phyloP scores from a whole-genome alignment of 768 basidiomycete species.

The Leccinum barrowsii region DNA sequence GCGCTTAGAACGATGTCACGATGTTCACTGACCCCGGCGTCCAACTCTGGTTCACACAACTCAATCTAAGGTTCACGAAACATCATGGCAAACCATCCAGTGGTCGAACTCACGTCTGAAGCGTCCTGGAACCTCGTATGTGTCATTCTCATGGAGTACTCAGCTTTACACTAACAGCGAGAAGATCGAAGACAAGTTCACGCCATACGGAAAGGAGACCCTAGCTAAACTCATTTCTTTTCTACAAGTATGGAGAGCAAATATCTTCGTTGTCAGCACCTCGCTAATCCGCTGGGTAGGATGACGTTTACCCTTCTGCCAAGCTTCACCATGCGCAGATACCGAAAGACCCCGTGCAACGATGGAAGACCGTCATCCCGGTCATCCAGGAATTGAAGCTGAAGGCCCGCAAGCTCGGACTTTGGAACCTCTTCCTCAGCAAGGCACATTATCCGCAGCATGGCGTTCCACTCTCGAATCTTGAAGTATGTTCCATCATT shows the following conservation, averaged over 20 bases:
- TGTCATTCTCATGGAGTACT: conserved; percentile 2
- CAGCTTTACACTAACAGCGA: conserved; percentile 5
- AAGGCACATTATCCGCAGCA: conserved; percentile 88
- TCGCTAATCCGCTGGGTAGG: conserved; percentile 40
- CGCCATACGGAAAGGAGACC: conserved; percentile 82
- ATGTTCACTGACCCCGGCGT: not conserved
- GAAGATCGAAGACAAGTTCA: conserved; percentile 91
- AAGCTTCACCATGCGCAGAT: conserved; percentile 79
- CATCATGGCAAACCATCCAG: conserved; percentile 62
- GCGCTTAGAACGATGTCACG: not conserved
- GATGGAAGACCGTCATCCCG: conserved; percentile 84
- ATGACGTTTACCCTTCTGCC: conserved; percentile 82
- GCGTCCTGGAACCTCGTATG: conserved; percentile 85
- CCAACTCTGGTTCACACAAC: not conserved
- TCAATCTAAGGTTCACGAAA: not conserved
- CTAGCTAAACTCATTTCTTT: conserved; percentile 82
- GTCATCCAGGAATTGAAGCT: conserved; percentile 80
- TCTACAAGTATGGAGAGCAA: conserved; percentile 56
- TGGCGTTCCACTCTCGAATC: conserved; percentile 87
- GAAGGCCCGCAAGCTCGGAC: conserved; percentile 82
- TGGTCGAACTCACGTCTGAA: conserved; percentile 74
- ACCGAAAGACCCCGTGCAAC: conserved; percentile 63
- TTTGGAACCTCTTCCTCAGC: conserved; percentile 98
- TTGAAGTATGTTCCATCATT: conserved; percentile 60
- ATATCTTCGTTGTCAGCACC: not conserved